phyloP scores from a whole-genome alignment of 2,329 filamentous ascomycete genomes.

The Mycocentrospora acerina region DNA sequence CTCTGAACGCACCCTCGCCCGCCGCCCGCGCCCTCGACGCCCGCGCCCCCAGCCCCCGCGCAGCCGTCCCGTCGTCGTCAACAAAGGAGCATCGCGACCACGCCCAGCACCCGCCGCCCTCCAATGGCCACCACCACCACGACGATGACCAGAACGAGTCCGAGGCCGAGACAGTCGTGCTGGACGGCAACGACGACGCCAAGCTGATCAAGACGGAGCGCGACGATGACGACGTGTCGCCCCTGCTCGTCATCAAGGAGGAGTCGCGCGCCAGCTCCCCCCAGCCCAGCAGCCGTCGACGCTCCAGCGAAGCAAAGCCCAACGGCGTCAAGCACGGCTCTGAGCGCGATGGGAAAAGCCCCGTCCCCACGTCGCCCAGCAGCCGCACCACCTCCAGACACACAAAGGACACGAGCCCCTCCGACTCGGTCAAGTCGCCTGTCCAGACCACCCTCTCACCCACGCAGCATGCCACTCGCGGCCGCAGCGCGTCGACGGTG shows the following conservation, averaged over 20 bases:
- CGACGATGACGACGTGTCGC: slow-evolving; percentile 27
- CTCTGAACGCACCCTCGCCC: slow-evolving; percentile 32
- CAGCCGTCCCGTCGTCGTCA: slow-evolving; percentile 19
- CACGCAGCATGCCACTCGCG: slow-evolving; percentile 28
- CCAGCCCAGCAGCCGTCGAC: slow-evolving; percentile 26
- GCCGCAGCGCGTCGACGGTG: slow-evolving; percentile 40
- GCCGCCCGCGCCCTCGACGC: slow-evolving; percentile 14
- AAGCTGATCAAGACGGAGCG: slow-evolving; percentile 45
- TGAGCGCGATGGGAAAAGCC: slow-evolving; percentile 35
- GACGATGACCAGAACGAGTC: slow-evolving; percentile 46
- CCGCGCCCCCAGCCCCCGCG: slow-evolving; percentile 12
- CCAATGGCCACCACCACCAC: slow-evolving; percentile 19
- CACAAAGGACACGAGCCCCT: slow-evolving; percentile 38
- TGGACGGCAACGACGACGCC: slow-evolving; percentile 44
- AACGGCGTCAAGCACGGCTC: slow-evolving; percentile 34
- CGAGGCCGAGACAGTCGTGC: slow-evolving; percentile 54
- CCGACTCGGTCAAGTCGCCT: slow-evolving; percentile 31
- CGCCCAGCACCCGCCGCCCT: slow-evolving; percentile 28
- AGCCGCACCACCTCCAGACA: slow-evolving; percentile 36
- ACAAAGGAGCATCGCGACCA: slow-evolving; percentile 14
- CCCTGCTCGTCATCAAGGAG: slow-evolving; percentile 32
- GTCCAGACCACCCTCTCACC: slow-evolving; percentile 28
- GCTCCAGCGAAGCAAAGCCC: slow-evolving; percentile 22
- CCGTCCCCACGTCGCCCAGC: slow-evolving; percentile 39
- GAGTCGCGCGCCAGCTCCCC: slow-evolving; percentile 26